A percentile compares a stretch with the other conserved stretches of the same genome.
Conservation (phyloP, 805 yeast species). For the Candida manassasensis region DNA sequence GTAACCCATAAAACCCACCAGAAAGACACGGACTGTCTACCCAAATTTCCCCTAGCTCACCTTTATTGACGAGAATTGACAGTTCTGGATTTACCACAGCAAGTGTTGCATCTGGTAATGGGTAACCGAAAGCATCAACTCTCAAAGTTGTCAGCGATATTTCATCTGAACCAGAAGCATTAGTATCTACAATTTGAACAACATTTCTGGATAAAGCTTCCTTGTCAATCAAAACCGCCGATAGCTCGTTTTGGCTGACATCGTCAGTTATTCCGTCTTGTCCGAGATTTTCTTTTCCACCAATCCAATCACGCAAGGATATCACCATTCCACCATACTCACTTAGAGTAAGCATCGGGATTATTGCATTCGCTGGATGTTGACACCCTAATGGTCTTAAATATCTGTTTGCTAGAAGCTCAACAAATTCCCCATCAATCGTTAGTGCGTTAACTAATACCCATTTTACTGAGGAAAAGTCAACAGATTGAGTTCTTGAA, state of each 20-base stretch:
- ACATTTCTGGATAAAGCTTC: conserved; percentile 68
- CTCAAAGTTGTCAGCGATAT: conserved; percentile 42
- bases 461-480: conserved; percentile 79
- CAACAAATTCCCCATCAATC: conserved; percentile 90
- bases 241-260: conserved; percentile 34
- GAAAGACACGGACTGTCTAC: conserved; percentile 89
- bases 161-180: conserved; percentile 48
- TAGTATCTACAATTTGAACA: conserved; percentile 60
- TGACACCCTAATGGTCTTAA: conserved; percentile 83
- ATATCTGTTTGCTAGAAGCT: conserved; percentile 85
- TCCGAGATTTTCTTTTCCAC: conserved; percentile 56
- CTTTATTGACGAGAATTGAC: conserved; percentile 60
- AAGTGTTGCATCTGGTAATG: conserved; percentile 87
- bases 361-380: conserved; percentile 67
- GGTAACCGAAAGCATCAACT: conserved; percentile 90
- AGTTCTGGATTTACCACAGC: conserved; percentile 96
- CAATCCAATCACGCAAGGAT: conserved; percentile 88
- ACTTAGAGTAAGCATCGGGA: conserved; percentile 82
- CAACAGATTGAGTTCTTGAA: conserved; percentile 68
- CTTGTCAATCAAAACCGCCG: conserved; percentile 69
- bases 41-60: conserved; percentile 95
- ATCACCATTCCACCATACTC: conserved; percentile 97
- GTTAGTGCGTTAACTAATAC: conserved; percentile 84
- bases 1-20: conserved; percentile 80
- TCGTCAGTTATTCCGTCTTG: conserved; percentile 35